These are phyloP conservation scores for Fragaria iinumae DNA, from an alignment of 306 rosid species.

Conservation along the genomic window DNA sequence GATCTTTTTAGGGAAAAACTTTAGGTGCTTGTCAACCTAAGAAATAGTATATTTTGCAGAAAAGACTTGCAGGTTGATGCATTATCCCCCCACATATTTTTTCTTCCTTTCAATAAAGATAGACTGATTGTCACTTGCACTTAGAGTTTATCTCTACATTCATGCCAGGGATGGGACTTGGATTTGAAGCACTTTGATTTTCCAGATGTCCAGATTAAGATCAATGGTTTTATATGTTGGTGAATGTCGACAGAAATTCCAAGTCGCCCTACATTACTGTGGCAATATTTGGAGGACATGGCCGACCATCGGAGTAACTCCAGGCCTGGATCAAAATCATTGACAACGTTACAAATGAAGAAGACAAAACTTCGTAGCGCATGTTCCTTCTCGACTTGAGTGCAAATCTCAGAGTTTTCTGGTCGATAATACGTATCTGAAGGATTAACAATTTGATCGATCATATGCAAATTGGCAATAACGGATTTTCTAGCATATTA, in stretches of 20 bases:
- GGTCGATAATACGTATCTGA: not conserved
- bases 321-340: not conserved
- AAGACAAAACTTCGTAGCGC: not conserved
- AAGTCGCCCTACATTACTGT: not conserved
- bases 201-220: not conserved
- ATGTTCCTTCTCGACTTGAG: not conserved
- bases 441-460: not conserved
- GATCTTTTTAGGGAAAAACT: not conserved
- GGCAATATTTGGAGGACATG: not conserved
- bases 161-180: not conserved
- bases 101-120: not conserved
- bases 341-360: not conserved
- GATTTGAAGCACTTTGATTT: not conserved
- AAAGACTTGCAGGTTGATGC: not conserved
- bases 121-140: not conserved
- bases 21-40: not conserved
- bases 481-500: no score
- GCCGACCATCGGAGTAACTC: not conserved
- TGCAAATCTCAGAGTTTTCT: not conserved
- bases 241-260: not conserved
- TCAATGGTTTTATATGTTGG: not conserved
- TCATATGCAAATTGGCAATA: not conserved
- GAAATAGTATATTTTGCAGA: not conserved
- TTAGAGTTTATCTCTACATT: conserved; percentile 1
- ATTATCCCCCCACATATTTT: no score